Evolutionary conservation across 1,284 basidiomycete genomes (phyloP), one percentile per base, ranked within the genome.

Genomic region (Microbotryum violaceum): DNA sequence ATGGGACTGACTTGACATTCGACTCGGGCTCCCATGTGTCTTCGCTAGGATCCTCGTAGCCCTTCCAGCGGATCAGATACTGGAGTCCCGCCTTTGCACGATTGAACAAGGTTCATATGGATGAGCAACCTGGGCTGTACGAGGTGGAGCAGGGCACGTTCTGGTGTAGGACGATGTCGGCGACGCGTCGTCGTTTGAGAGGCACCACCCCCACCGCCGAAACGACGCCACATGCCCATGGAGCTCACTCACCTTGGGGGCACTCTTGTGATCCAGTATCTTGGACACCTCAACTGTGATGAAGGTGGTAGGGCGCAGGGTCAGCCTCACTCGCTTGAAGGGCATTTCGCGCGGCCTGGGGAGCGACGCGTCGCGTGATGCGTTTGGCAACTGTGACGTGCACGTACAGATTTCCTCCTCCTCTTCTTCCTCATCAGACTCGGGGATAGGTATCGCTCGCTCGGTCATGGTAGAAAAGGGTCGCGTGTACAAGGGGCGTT

Each of bases 11-110:
- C 64, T 7, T 12, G 20, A 60, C 49, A 21, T 53, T 54, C 4
- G 50, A 29, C 14, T 57, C 61, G 2, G 58, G 58, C 20, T 60
- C 58, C 64, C 64, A 66, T 10, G 61, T 58, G 37, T 53, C 44
- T 21, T 63, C 53, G n/a, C n/a, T 23, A 2, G 48, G 23, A 6
- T 55, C 49, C 31, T 48, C 25, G 56, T 56, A 66, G 3, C 58
- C 64, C 3, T 49, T 42, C 64, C 64, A 66, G 16, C 45, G 31
- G n/a, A 66, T 56, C 4, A 29, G 21, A 54, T 66, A 66, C 42
- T 56, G 16, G 5, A 66, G 51, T 2, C 6, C 27, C 9, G 31
- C 46, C 27, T 60, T 37, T 31, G 46, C n/a, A 16, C 12, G 25
- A n/a, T 18, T 5, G 7, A 18, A n/a, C 16, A 23, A 14, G 47